Evolutionary conservation across 2,329 filamentous ascomycete genomes (phyloP), one percentile per base, ranked within the genome.

Genomic region (Fusarium aywerte): DNA sequence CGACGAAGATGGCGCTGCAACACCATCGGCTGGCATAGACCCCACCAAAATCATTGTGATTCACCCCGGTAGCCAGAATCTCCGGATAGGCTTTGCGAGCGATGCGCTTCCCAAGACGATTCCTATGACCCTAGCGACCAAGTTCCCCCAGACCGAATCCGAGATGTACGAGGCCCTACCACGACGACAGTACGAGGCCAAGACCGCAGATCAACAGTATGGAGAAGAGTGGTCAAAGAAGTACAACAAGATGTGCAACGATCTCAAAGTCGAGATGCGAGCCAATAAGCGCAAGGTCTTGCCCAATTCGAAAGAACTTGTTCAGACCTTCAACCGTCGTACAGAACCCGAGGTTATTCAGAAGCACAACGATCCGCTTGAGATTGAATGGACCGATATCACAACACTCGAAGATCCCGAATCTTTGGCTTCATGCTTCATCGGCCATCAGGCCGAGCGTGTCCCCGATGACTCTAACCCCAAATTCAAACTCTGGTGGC

Each of bases 271-370:
- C 4, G 91, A 93, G 50, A 97, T 98, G 92, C 90, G 95, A 64
- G 87, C 89, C 70, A 97, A 97, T 80, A 98, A 98, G 84, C 90
- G 93, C 75, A 92, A 97, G 76, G 94, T 97, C 16, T 81, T 98
- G 48, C 96, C 96, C n/a, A 98, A 98, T 76, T 97, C 94, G 0
- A 97, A 97, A 78, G 96, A 99, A 75, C 84, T 97, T 59, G 95
- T 97, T 2, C 89, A 94, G 68, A 98, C 97, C 75, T 98, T 92
- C 84, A 99, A 99, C 78, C 88, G 92, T 52, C 87, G 92, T 45
- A 92, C 89, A 1, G 89, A 91, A 32, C 90, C 93, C 8, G 96
- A 98, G 70, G 87, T 90, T 47, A 98, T 99, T 62, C 90, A 92
- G 7, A 92, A 96, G 74, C 96, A 98, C 80, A 99, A 98, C 76